Evolutionary conservation across 1,139 yeast species (phyloP).

Genomic region (Pichia sp.): DNA sequence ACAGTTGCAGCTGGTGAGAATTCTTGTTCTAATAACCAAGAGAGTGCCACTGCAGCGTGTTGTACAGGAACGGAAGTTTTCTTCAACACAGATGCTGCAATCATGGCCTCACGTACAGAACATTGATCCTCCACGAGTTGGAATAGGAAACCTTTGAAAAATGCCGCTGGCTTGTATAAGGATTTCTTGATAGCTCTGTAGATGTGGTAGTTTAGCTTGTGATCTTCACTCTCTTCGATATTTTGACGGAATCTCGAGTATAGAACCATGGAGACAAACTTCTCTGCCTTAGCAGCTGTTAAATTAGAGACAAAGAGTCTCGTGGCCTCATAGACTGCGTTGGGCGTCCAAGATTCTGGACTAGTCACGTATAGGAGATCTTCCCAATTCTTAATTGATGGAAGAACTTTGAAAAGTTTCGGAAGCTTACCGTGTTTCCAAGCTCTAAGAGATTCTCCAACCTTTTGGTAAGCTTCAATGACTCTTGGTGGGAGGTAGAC

Average conservation of each 20-base stretch:
- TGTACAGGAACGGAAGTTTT: slow-evolving; percentile 90
- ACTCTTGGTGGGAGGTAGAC: slow-evolving; percentile 93
- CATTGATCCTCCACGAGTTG: slow-evolving; percentile 84
- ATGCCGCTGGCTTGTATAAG: slow-evolving; percentile 94
- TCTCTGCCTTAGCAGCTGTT: slow-evolving; percentile 82
- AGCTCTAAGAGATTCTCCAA: slow-evolving; percentile 80
- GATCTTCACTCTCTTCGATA: slow-evolving; percentile 69
- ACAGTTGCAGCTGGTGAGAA: slow-evolving; percentile 86
- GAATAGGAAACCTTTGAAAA: slow-evolving; percentile 90
- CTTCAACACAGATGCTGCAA: slow-evolving; percentile 85
- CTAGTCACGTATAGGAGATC: slow-evolving; percentile 88
- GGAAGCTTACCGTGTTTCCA: slow-evolving; percentile 96
- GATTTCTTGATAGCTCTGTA: slow-evolving; percentile 90
- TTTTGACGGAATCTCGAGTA: slow-evolving; percentile 80
- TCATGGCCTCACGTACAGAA: slow-evolving; percentile 87
- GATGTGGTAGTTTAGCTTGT: slow-evolving; percentile 76
- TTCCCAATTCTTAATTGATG: slow-evolving; percentile 90
- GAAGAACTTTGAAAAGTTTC: slow-evolving; percentile 88
- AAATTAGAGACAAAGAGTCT: slow-evolving; percentile 87
- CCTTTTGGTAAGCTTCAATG: slow-evolving; percentile 86
- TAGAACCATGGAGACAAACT: slow-evolving; percentile 66
- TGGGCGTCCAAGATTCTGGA: slow-evolving; percentile 95
- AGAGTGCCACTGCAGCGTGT: slow-evolving; percentile 93
- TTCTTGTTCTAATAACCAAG: slow-evolving; percentile 76
- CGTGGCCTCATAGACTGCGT: slow-evolving; percentile 92